A percentile compares a stretch with the other conserved stretches of the same genome.
These are phyloP conservation scores for Avicennia marina DNA, from an alignment of 257 asterid species.

Conservation along the genomic window DNA sequence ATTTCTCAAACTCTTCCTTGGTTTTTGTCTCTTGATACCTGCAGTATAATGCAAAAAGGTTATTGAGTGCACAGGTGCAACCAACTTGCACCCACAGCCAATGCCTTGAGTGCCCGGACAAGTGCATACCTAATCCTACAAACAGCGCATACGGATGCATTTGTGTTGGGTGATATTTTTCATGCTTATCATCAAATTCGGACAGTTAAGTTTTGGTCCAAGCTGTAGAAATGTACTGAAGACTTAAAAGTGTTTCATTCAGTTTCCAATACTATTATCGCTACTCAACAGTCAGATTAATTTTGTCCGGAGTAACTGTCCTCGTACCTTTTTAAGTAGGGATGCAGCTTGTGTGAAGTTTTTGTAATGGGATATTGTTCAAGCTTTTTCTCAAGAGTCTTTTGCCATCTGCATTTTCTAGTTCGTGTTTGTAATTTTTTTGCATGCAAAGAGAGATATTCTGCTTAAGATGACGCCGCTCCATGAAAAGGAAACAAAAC, in stretches of 20 bases:
- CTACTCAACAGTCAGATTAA: neutral
- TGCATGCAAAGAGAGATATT: neutral
- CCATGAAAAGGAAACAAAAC: slow-evolving; percentile 2
- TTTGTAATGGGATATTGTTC: slow-evolving; percentile 6
- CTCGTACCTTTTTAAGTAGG: neutral
- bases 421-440: slow-evolving; percentile 6
- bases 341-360: slow-evolving; percentile 3
- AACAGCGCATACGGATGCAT: slow-evolving; percentile 86
- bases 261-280: neutral
- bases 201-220: slow-evolving; percentile 15
- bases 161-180: slow-evolving; percentile 52
- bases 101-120: slow-evolving; percentile 80
- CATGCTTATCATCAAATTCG: neutral
- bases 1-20: neutral
- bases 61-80: slow-evolving; percentile 78
- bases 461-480: slow-evolving; percentile 4
- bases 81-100: slow-evolving; percentile 89
- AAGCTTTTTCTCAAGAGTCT: neutral
- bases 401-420: slow-evolving; percentile 4
- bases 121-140: slow-evolving; percentile 83
- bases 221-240: slow-evolving; percentile 19
- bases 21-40: neutral
- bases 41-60: slow-evolving; percentile 35
- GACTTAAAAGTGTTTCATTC: neutral
- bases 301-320: slow-evolving; percentile 21